phyloP scores from a whole-genome alignment of 1,139 yeast species.

The Spencermartinsiella ligniputridi region DNA sequence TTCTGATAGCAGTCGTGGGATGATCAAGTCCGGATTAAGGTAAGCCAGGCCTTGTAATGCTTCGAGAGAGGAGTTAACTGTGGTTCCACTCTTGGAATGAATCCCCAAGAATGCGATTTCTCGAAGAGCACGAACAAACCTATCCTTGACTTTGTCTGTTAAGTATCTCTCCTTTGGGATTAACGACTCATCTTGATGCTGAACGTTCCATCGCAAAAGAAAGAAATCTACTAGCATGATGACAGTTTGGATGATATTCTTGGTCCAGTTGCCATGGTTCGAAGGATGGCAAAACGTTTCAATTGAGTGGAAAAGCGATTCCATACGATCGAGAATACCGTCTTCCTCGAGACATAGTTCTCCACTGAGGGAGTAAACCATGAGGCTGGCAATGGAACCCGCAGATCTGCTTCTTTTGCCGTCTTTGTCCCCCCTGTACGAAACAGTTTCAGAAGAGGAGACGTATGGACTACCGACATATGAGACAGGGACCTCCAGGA shows the following conservation, averaged over 20 bases:
- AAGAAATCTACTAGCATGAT: conserved; percentile 36
- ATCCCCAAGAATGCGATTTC: conserved; percentile 68
- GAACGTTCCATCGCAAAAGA: conserved; percentile 34
- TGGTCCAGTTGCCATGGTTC: conserved; percentile 80
- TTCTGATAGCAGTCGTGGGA: conserved; percentile 66
- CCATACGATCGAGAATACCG: conserved; percentile 52
- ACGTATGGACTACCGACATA: conserved; percentile 35
- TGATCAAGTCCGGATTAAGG: conserved; percentile 54
- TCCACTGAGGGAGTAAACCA: conserved; percentile 61
- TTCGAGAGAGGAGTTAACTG: conserved; percentile 56
- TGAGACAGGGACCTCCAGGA: conserved; percentile 38
- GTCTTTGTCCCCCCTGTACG: conserved; percentile 19
- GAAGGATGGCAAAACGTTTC: conserved; percentile 91
- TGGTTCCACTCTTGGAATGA: conserved; percentile 64
- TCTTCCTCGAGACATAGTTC: conserved; percentile 35
- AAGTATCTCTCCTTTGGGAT: conserved; percentile 43
- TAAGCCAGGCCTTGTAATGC: conserved; percentile 62
- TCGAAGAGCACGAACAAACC: conserved; percentile 53
- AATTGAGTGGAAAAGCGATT: conserved; percentile 60
- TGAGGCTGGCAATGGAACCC: conserved; percentile 48
- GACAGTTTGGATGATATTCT: conserved; percentile 60
- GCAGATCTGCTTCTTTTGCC: conserved; percentile 25
- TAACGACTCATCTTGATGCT: conserved; percentile 30
- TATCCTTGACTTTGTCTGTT: conserved; percentile 42
- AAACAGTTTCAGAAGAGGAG: conserved; percentile 24